Evolutionary conservation across 441 rosid species (phyloP).

Genomic region (Geranium incanum): DNA sequence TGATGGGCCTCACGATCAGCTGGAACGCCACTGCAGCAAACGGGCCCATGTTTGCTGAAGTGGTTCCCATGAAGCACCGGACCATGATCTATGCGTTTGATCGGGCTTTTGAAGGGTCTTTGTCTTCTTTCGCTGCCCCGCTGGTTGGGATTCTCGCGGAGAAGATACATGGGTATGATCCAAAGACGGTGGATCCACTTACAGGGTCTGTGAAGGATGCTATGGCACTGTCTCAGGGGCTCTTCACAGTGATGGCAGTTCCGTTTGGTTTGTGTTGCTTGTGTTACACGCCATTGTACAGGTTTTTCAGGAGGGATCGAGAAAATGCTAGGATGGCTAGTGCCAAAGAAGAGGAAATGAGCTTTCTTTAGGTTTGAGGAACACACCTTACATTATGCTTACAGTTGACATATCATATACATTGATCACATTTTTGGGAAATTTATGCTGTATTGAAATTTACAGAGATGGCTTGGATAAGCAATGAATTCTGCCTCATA

Average conservation of each 20-base stretch:
- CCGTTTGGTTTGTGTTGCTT: conserved; percentile 82
- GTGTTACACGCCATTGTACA: conserved; percentile 80
- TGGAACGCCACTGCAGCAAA: conserved; percentile 86
- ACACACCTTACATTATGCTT: background rate
- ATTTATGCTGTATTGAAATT: too few species aligned
- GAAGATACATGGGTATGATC: conserved; percentile 66
- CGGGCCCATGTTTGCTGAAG: conserved; percentile 92
- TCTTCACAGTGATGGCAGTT: conserved; percentile 80
- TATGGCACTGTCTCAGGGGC: conserved; percentile 70
- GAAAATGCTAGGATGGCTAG: conserved; percentile 47
- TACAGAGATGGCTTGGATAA: too few species aligned
- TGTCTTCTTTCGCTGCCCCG: conserved; percentile 89
- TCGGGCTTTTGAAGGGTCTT: conserved; percentile 77
- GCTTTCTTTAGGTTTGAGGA: background rate
- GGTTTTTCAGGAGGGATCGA: conserved; percentile 51
- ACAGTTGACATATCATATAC: too few species aligned
- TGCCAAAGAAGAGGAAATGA: conserved; percentile 40
- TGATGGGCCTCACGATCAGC: conserved; percentile 86
- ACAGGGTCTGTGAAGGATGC: conserved; percentile 65
- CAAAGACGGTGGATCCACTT: conserved; percentile 55
- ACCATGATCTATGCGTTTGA: conserved; percentile 95
- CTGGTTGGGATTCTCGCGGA: conserved; percentile 91
- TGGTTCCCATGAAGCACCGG: conserved; percentile 77
- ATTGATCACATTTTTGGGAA: too few species aligned
- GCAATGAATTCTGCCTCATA: too few species aligned